A percentile compares a stretch with the other conserved stretches of the same genome.
Conservation (phyloP, 129 eudicot species). For the Rutidosis leptorrhynchoides region DNA sequence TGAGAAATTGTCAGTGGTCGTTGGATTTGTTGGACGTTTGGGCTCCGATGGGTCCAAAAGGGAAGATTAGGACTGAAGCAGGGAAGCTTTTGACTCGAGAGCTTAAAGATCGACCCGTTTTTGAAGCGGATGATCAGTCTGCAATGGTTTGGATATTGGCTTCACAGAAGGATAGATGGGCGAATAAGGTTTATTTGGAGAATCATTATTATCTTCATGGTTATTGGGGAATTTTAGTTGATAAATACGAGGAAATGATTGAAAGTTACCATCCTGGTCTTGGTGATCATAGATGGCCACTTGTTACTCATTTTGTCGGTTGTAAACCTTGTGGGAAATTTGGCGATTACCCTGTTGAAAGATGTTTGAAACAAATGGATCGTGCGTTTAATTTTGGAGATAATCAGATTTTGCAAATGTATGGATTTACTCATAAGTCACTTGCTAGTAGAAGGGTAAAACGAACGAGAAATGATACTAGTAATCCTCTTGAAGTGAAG, state of each 20-base stretch:
- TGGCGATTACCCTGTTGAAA: slow-evolving; percentile 88
- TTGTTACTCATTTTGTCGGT: slow-evolving; percentile 95
- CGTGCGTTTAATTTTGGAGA: slow-evolving; percentile 86
- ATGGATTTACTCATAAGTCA: slow-evolving; percentile 75
- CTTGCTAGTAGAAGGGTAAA: slow-evolving; percentile 71
- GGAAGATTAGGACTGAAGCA: slow-evolving; percentile 74
- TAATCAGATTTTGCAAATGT: slow-evolving; percentile 88
- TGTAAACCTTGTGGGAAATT: slow-evolving; percentile 92
- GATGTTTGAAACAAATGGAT: slow-evolving; percentile 94
- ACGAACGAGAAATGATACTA: slow-evolving; percentile 59
- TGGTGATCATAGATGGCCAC: slow-evolving; percentile 95
- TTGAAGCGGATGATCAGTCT: slow-evolving; percentile 96
- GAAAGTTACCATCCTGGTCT: slow-evolving; percentile 72
- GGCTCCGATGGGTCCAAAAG: slow-evolving; percentile 97
- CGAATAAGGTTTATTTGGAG: slow-evolving; percentile 72
- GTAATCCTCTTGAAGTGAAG: slow-evolving; percentile 65
- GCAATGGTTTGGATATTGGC: slow-evolving; percentile 86
- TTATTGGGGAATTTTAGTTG: slow-evolving; percentile 93
- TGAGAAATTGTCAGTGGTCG: slow-evolving; percentile 82
- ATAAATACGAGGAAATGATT: slow-evolving; percentile 75
- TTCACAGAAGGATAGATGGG: slow-evolving; percentile 76
- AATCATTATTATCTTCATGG: slow-evolving; percentile 78
- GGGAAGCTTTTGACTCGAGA: slow-evolving; percentile 71
- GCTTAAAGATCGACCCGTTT: slow-evolving; percentile 77
- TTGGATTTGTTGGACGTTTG: slow-evolving; percentile 72